phyloP scores from a whole-genome alignment of 257 asterid genomes.

The Nicotiana paniculata region DNA sequence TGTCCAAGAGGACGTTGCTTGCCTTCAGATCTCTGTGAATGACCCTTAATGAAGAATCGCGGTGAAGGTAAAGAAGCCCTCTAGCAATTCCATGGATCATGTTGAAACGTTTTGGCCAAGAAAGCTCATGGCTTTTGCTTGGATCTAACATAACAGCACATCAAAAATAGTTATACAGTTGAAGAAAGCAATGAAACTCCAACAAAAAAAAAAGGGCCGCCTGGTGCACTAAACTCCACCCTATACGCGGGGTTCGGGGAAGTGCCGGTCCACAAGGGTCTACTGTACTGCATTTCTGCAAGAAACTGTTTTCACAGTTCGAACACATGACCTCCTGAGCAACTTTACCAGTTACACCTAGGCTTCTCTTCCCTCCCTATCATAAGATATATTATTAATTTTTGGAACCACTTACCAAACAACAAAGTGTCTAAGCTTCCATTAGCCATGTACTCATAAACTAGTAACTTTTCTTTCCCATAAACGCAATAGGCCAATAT shows the following conservation, averaged over 20 bases:
- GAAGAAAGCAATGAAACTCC: not conserved
- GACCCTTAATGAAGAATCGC: conserved; percentile 23
- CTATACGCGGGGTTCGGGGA: too few relatives aligned
- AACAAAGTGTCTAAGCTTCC: too few relatives aligned
- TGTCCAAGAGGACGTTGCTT: conserved; percentile 19
- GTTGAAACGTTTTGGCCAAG: conserved; percentile 17
- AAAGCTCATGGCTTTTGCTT: conserved; percentile 7
- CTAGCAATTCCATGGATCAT: conserved; percentile 19
- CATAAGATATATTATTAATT: not conserved
- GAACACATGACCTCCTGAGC: conserved; percentile 11
- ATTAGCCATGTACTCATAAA: too few relatives aligned
- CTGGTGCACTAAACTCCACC: too few relatives aligned
- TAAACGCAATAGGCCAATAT: too few relatives aligned
- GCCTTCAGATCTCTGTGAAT: conserved; percentile 25
- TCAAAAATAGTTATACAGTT: not conserved
- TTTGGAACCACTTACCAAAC: too few relatives aligned
- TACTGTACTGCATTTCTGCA: not conserved
- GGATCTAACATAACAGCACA: conserved; percentile 5
- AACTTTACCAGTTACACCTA: conserved; percentile 8
- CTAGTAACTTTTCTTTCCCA: too few relatives aligned
- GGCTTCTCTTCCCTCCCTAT: conserved; percentile 16
- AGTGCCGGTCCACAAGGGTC: too few relatives aligned
- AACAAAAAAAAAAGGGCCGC: not conserved
- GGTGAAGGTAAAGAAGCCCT: conserved; percentile 27
- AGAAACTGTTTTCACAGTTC: conserved; percentile 1